phyloP scores from a whole-genome alignment of 2,329 filamentous ascomycete species.

The Exophiala mesophila region DNA sequence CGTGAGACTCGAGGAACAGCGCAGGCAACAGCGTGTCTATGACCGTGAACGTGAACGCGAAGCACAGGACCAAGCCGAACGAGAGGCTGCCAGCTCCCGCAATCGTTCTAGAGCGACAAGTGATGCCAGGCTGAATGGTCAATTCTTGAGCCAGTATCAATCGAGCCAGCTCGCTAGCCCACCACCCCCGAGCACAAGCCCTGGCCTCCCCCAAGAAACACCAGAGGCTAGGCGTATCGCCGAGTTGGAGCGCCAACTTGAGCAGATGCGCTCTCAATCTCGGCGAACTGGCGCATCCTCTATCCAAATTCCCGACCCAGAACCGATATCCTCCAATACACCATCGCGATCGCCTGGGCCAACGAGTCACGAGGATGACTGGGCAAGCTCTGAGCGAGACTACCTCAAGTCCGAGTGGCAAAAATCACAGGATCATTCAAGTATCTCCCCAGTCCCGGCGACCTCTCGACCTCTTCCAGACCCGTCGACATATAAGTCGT shows the following conservation, averaged over 20 bases:
- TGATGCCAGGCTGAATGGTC: slow-evolving; percentile 68
- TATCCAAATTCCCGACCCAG: not conserved
- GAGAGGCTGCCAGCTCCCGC: slow-evolving; percentile 65
- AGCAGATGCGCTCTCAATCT: slow-evolving; percentile 63
- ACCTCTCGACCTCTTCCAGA: slow-evolving; percentile 44
- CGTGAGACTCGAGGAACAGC: slow-evolving; percentile 45
- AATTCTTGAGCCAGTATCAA: slow-evolving; percentile 83
- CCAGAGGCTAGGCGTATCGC: slow-evolving; percentile 64
- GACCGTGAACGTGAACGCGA: slow-evolving; percentile 61
- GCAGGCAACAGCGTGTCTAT: slow-evolving; percentile 50
- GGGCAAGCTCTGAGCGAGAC: slow-evolving; percentile 56
- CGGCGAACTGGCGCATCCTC: slow-evolving; percentile 30
- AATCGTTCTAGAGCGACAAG: slow-evolving; percentile 55
- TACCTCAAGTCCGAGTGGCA: slow-evolving; percentile 55
- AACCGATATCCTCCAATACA: slow-evolving; percentile 12
- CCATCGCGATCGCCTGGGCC: slow-evolving; percentile 32
- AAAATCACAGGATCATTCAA: slow-evolving; percentile 33
- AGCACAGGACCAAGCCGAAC: slow-evolving; percentile 69
- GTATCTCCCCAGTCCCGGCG: slow-evolving; percentile 12
- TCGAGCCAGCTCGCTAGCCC: slow-evolving; percentile 53
- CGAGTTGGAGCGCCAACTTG: slow-evolving; percentile 71
- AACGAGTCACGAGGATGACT: slow-evolving; percentile 52
- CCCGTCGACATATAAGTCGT: slow-evolving; percentile 33
- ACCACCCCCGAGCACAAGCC: slow-evolving; percentile 28
- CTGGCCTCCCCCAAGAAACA: slow-evolving; percentile 21